phyloP scores from a whole-genome alignment of 2,329 filamentous ascomycete species.

The Beauveria pseudobassiana region DNA sequence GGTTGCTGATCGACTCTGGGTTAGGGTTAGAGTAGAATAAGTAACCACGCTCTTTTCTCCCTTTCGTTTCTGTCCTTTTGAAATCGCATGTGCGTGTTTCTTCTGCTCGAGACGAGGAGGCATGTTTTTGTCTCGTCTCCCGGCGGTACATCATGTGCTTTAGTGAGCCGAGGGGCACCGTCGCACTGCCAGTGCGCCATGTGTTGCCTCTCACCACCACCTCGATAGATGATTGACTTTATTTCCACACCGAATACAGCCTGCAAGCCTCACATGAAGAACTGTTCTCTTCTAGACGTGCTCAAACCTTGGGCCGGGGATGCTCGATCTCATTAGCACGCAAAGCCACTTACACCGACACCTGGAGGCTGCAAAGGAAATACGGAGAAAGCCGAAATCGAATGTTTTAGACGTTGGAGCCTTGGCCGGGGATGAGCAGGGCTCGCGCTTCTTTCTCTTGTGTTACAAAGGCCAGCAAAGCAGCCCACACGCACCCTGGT shows the following conservation, averaged over 20 bases:
- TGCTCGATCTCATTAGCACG: not conserved
- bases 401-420: not conserved
- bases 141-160: too few species aligned
- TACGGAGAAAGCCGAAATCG: not conserved
- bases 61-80: not conserved
- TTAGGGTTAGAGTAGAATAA: not conserved
- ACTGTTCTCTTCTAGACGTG: not conserved
- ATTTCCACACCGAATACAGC: not conserved
- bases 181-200: not conserved
- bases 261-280: not conserved
- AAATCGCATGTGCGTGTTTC: too few species aligned
- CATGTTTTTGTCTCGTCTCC: not conserved
- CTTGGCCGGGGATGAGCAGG: not conserved
- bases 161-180: too few species aligned
- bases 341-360: not conserved
- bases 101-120: not conserved
- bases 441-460: not conserved
- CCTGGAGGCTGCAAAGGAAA: not conserved
- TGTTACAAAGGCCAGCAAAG: not conserved
- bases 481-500: not conserved
- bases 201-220: not conserved
- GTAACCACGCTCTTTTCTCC: too few species aligned
- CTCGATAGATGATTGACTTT: not conserved
- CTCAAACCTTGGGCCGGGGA: not conserved
- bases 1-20: not conserved